Conservation (phyloP, 805 yeast species). For the Ogataea parapolymorpha region DNA sequence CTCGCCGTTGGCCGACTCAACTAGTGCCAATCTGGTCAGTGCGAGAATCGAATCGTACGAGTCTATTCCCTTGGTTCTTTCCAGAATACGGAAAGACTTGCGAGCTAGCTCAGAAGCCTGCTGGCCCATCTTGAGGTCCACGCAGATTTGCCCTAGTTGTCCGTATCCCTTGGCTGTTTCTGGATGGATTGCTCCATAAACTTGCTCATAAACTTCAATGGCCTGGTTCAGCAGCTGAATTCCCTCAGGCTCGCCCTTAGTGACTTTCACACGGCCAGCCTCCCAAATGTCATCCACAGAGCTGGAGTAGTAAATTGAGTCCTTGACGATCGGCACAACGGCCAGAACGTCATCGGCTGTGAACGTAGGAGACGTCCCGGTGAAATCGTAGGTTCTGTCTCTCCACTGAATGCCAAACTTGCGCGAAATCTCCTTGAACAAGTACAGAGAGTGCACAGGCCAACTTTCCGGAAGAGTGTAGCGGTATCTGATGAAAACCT, state of each 20-base stretch:
- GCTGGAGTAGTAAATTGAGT: slow-evolving; percentile 60
- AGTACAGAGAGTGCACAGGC: slow-evolving; percentile 40
- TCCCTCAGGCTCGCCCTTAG: slow-evolving; percentile 49
- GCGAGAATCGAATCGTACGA: slow-evolving; percentile 71
- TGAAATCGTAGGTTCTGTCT: slow-evolving; percentile 45
- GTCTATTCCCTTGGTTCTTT: slow-evolving; percentile 79
- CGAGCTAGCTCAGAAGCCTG: slow-evolving; percentile 66
- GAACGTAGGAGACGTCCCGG: slow-evolving; percentile 39
- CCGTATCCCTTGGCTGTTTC: slow-evolving; percentile 72
- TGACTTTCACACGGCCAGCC: slow-evolving; percentile 45
- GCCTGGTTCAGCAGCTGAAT: slow-evolving; percentile 65
- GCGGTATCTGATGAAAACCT: slow-evolving; percentile 64
- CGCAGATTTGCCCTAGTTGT: slow-evolving; percentile 62
- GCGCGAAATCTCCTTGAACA: slow-evolving; percentile 65
- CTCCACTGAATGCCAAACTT: slow-evolving; percentile 88
- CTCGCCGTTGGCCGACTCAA: slow-evolving; percentile 61
- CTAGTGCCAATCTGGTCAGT: slow-evolving; percentile 69
- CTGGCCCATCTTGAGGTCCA: slow-evolving; percentile 51
- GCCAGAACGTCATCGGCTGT: slow-evolving; percentile 60
- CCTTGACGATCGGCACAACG: slow-evolving; percentile 74
- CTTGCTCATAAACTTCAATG: slow-evolving; percentile 70
- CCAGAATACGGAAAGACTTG: slow-evolving; percentile 68
- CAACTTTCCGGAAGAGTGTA: slow-evolving; percentile 50
- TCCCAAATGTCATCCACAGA: slow-evolving; percentile 75
- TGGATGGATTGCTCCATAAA: slow-evolving; percentile 76